Base-by-base conservation (phyloP, 306 rosid genomes). In the Prunus mongolica region DNA sequence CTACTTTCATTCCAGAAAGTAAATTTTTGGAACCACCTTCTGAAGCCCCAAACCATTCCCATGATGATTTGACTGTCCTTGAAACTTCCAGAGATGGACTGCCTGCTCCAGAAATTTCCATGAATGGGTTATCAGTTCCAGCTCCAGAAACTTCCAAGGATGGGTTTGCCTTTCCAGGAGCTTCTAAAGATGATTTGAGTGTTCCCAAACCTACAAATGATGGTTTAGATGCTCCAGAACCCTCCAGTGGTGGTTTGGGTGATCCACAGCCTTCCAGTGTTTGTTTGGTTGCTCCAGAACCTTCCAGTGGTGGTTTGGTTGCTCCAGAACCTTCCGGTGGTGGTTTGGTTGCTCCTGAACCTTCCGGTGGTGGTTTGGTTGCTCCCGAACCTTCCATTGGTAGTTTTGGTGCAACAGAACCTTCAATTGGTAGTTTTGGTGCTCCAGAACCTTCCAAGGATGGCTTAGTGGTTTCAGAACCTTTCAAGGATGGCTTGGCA, bases 1-100 rank as follows among this genome's bases (percentile, higher is more conserved):
- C 86, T 80, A 82, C 82, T 82, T 87, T 88, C 78, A 89, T 89
- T 80, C 73, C 92, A 15, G 96, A 92, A 75, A 79, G 82, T 73
- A 92, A 84, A 66, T 91, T 81, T 68, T 84, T 79, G 75, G 96
- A 89, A 72, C 78, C 71, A 67, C 89, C 84, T 41, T 72, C 71
- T 71, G 87, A 90, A 71, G 68, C 76, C 78, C 82, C 80, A 46
- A 77, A 83, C 77, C 83, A 44, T 52, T 62, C 82, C 63, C 88
- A 82, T 60, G 84, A 83, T 50, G 76, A 69, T 34, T 71, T 63
- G 63, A 19, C 73, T 51, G 63, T 71, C 71, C 84, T 72, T 5
- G 77, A 81, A 69, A 68, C 67, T 52, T 38, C 72, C 20, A 13
- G 25, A 19, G 76, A 80, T 58, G 79, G 69, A 20, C 63, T 61